A percentile compares a stretch with the other conserved stretches of the same genome.
These are phyloP conservation scores for Backusella parvicylindrica DNA, from an alignment of 192 early-diverging fungal genomes.

Conservation along the genomic window DNA sequence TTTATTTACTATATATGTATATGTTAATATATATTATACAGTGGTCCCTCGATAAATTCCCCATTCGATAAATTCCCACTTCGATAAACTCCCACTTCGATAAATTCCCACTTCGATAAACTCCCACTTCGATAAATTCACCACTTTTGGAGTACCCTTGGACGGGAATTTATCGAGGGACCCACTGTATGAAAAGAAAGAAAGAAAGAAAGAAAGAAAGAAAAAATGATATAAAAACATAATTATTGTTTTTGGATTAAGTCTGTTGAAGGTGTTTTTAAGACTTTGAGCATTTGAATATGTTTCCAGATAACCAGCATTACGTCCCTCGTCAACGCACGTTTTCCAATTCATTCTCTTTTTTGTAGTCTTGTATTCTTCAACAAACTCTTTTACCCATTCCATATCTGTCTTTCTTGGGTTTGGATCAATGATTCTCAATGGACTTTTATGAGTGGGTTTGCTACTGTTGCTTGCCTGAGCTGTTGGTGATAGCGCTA, in stretches of 20 bases:
- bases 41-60: no score
- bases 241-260: neutral
- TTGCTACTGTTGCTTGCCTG: neutral
- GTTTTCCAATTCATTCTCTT: constrained; percentile 17
- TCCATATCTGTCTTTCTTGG: constrained; percentile 8
- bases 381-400: constrained; percentile 5
- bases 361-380: constrained; percentile 6
- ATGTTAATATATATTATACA: no score
- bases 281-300: constrained; percentile 16
- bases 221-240: constrained; percentile 3
- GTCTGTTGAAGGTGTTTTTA: constrained; percentile 8
- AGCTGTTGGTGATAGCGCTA: neutral
- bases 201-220: neutral
- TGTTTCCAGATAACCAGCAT: constrained; percentile 1
- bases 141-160: no score
- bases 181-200: neutral
- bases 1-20: neutral
- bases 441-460: neutral
- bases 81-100: no score
- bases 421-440: neutral
- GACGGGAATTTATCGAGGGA: no score
- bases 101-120: no score
- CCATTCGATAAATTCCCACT: no score
- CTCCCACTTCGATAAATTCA: no score
- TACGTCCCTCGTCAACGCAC: neutral